phyloP scores from a whole-genome alignment of 2,329 filamentous ascomycete species.

The Pestalotiopsis sp. region DNA sequence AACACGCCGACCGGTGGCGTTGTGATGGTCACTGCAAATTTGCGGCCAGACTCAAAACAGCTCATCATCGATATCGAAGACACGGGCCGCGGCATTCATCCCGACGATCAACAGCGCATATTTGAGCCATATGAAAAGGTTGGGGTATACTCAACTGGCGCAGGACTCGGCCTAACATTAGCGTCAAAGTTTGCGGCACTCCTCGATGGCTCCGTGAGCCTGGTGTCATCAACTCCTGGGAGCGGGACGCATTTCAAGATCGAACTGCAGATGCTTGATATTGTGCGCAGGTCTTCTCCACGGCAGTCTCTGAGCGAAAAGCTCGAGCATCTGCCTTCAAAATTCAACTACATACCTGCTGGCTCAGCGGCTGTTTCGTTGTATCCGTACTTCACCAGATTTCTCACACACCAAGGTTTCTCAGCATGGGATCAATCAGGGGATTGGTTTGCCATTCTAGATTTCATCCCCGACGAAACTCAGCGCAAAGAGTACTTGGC shows the following conservation, averaged over 20 bases:
- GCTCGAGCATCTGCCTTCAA: background rate
- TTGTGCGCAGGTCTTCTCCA: background rate
- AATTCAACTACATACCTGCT: background rate
- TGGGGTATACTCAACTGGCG: conserved; percentile 37
- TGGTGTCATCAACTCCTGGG: conserved; percentile 38
- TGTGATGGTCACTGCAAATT: conserved; percentile 36
- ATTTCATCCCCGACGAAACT: background rate
- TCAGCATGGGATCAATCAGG: background rate
- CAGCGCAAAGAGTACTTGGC: background rate
- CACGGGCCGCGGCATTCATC: conserved; percentile 42
- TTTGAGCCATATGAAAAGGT: conserved; percentile 48
- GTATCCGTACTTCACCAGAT: background rate
- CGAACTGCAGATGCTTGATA: conserved; percentile 10
- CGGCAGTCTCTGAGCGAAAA: background rate
- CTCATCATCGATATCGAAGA: conserved; percentile 45
- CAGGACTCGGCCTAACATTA: conserved; percentile 46
- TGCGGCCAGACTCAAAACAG: conserved; percentile 30
- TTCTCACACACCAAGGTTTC: background rate
- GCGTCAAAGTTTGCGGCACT: conserved; percentile 43
- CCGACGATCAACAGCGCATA: conserved; percentile 38
- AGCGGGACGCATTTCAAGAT: conserved; percentile 43
- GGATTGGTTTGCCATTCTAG: conserved; percentile 6
- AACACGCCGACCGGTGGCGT: conserved; percentile 37
- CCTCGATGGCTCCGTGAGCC: conserved; percentile 38
- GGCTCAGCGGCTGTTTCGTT: conserved; percentile 6